phyloP scores from a whole-genome alignment of 2,329 filamentous ascomycete species.

The Clonostachys sp. region DNA sequence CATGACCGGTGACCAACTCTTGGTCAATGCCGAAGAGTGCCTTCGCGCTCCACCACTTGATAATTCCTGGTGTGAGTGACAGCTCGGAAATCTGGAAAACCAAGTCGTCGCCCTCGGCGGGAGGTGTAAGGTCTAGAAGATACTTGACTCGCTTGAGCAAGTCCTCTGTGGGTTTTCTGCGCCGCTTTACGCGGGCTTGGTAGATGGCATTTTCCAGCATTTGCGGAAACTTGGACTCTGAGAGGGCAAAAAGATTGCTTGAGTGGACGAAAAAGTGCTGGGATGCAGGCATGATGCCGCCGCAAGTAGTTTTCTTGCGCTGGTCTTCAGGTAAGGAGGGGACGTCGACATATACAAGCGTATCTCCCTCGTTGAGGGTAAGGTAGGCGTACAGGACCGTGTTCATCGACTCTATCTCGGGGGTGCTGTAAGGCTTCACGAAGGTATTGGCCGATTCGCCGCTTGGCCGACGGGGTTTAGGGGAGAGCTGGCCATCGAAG shows the following conservation, averaged over 20 bases:
- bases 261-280: constrained; percentile 39
- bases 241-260: constrained; percentile 36
- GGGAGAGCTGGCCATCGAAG: too few species aligned
- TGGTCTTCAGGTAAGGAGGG: constrained; percentile 7
- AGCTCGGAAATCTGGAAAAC: constrained; percentile 54
- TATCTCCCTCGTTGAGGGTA: constrained; percentile 30
- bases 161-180: constrained; percentile 23
- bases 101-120: constrained; percentile 56
- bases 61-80: constrained; percentile 50
- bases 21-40: constrained; percentile 21
- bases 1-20: constrained; percentile 29
- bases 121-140: constrained; percentile 60
- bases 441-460: too few species aligned
- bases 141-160: constrained; percentile 44
- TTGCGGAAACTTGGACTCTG: constrained; percentile 39
- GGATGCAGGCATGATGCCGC: constrained; percentile 21
- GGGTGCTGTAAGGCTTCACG: too few species aligned
- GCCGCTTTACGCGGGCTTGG: constrained; percentile 31
- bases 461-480: too few species aligned
- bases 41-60: constrained; percentile 45
- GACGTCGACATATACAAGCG: constrained; percentile 36
- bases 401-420: too few species aligned
- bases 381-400: neutral
- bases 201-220: constrained; percentile 32
- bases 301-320: constrained; percentile 21